Conservation (phyloP, 306 rosid genomes). For the Casuarina equisetifolia region DNA sequence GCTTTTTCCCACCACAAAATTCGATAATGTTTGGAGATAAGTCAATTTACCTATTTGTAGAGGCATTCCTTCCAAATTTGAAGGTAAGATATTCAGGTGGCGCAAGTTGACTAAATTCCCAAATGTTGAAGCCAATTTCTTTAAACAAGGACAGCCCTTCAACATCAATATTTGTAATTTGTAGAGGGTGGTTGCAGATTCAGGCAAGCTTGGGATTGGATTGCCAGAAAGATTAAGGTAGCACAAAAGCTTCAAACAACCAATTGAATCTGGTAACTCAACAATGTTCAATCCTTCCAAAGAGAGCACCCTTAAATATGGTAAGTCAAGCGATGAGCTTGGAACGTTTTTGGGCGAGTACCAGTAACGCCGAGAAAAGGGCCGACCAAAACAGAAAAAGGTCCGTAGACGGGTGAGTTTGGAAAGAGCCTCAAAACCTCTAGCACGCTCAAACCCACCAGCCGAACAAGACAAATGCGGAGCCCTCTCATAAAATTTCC, state of each 20-base stretch:
- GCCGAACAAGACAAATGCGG: conserved; percentile 14
- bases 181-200: neutral
- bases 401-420: conserved; percentile 1
- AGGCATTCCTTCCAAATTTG: too few relatives aligned
- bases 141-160: neutral
- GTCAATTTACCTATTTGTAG: neutral
- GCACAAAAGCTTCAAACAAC: neutral
- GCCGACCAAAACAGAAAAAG: neutral
- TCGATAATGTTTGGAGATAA: too few relatives aligned
- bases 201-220: neutral
- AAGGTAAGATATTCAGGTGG: too few relatives aligned
- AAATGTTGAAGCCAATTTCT: neutral
- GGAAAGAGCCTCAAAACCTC: neutral
- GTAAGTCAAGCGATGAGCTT: neutral
- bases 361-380: too few relatives aligned
- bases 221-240: conserved; percentile 5
- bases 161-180: conserved; percentile 9
- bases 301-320: neutral
- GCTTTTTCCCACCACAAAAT: too few relatives aligned
- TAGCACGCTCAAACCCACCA: neutral
- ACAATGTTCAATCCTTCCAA: neutral
- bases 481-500: neutral
- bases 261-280: neutral
- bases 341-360: too few relatives aligned
- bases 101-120: too few relatives aligned